Evolutionary conservation across 2,329 filamentous ascomycete species (phyloP).

Genomic region (Talaromyces sp.): DNA sequence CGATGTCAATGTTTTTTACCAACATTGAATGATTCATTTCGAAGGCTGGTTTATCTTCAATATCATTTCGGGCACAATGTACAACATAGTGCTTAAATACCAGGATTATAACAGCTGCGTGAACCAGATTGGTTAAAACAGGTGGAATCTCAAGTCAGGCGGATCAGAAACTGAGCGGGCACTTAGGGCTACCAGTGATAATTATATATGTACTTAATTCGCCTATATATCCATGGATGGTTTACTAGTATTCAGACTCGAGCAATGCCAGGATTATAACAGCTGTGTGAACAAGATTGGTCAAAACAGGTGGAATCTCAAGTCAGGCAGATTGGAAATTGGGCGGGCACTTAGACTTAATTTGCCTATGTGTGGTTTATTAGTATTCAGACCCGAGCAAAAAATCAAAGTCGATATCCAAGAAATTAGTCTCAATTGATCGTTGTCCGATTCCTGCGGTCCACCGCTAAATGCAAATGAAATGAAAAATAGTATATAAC

Average conservation of each 20-base stretch:
- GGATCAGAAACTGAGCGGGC: no score
- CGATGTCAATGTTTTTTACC: conserved; percentile 8
- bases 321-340: no score
- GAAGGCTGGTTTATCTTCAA: not conserved
- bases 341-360: no score
- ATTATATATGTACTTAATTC: no score
- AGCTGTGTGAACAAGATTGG: no score
- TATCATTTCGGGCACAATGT: not conserved
- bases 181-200: not conserved
- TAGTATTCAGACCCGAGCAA: not conserved
- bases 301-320: no score
- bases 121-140: no score
- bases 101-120: not conserved
- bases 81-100: not conserved
- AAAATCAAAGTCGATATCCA: not conserved
- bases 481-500: conserved; percentile 5
- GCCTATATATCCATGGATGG: no score
- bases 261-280: not conserved
- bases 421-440: not conserved
- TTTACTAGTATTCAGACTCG: no score
- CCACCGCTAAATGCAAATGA: conserved; percentile 11
- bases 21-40: not conserved
- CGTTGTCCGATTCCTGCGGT: not conserved
- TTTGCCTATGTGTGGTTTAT: not conserved
- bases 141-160: no score